Evolutionary conservation across 106 monocot species (phyloP).

Genomic region (Allium cepa): DNA sequence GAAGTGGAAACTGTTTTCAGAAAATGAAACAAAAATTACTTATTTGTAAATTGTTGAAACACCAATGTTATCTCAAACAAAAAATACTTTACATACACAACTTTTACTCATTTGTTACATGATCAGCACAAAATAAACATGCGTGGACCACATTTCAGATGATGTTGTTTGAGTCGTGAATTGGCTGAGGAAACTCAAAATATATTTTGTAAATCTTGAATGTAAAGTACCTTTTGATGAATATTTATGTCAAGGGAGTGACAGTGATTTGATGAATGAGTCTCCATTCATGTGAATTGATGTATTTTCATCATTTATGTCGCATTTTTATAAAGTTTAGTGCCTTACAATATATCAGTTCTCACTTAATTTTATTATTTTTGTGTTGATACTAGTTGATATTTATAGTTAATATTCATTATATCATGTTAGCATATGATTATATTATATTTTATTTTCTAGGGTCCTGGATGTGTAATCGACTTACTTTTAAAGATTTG

Average conservation of each 20-base stretch:
- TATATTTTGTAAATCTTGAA: too few species aligned
- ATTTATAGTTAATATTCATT: not conserved
- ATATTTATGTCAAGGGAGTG: not conserved
- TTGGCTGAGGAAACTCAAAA: too few species aligned
- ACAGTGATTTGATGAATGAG: not conserved
- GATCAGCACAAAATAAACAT: too few species aligned
- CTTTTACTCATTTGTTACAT: too few species aligned
- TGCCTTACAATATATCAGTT: not conserved
- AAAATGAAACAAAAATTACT: slow-evolving; percentile 39
- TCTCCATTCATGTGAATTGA: not conserved
- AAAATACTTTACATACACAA: too few species aligned
- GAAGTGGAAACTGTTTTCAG: slow-evolving; percentile 70
- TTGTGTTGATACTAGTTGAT: not conserved
- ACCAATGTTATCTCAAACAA: too few species aligned
- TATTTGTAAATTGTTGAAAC: too few species aligned
- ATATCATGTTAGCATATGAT: not conserved
- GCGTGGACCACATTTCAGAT: too few species aligned
- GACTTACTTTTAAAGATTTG: not conserved
- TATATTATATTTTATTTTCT: not conserved
- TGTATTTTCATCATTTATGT: not conserved
- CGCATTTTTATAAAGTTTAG: not conserved
- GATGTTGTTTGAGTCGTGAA: too few species aligned
- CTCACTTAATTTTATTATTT: not conserved
- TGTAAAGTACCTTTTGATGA: not conserved
- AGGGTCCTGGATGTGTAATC: not conserved